Conservation (phyloP, 2,329 filamentous ascomycete genomes). For the Xylariaceae sp. region DNA sequence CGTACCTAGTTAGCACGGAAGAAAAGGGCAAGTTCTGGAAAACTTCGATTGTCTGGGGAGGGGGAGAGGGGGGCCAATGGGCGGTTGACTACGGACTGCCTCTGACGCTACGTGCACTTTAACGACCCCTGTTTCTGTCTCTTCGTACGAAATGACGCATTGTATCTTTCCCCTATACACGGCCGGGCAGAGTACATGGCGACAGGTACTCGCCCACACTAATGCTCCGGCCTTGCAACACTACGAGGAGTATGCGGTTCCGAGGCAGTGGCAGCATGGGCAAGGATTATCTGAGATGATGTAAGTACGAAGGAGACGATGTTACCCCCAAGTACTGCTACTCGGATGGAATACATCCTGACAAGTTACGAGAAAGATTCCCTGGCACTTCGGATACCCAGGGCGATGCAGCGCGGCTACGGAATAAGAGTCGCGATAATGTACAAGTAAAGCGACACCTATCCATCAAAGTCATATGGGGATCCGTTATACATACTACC, state of each 20-base stretch:
- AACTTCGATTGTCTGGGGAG: neutral
- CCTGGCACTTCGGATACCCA: neutral
- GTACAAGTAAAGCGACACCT: no score
- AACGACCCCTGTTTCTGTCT: neutral
- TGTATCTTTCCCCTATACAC: neutral
- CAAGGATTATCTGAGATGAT: slow-evolving; percentile 19
- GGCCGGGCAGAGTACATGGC: neutral
- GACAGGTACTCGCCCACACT: slow-evolving; percentile 1
- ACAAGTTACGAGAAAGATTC: no score
- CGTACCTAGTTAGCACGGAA: neutral
- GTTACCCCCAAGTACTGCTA: neutral
- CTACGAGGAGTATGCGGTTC: no score
- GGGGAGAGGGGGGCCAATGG: neutral
- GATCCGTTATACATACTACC: neutral
- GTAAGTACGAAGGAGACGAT: neutral
- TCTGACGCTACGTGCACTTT: neutral
- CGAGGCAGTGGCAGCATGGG: neutral
- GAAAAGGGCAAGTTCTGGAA: neutral
- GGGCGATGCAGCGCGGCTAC: neutral
- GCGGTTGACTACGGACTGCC: no score
- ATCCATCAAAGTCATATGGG: neutral
- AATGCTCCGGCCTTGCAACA: neutral
- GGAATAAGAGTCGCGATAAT: no score
- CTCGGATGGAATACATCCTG: no score
- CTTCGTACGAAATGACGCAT: neutral